Evolutionary conservation across 768 basidiomycete genomes (phyloP).

Genomic region (Russula emetica): DNA sequence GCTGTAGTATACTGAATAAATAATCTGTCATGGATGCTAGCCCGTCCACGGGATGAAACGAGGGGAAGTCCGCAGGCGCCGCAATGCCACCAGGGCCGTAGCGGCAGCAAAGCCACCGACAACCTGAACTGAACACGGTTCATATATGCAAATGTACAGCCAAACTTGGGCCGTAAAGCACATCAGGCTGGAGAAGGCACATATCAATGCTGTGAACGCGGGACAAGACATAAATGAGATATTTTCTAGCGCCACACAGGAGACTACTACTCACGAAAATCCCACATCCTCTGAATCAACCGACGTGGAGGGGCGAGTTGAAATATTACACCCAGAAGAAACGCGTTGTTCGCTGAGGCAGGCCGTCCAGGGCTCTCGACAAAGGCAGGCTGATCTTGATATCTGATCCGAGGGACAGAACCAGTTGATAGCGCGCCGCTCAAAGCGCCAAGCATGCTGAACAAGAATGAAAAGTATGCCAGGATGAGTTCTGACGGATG

Average conservation of each 20-base stretch:
- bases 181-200: neutral
- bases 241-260: neutral
- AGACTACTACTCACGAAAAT: slow-evolving; percentile 1
- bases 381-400: neutral
- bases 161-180: slow-evolving; percentile 7
- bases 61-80: slow-evolving; percentile 9
- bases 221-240: neutral
- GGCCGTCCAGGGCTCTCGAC: neutral
- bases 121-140: slow-evolving; percentile 3
- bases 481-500: slow-evolving; percentile 5
- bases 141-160: slow-evolving; percentile 9
- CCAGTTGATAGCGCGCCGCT: neutral
- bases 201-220: neutral
- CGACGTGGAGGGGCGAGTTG: neutral
- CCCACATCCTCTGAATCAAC: neutral
- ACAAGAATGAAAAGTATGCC: slow-evolving; percentile 13
- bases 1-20: slow-evolving; percentile 3
- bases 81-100: neutral
- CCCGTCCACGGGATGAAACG: neutral
- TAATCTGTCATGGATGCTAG: neutral
- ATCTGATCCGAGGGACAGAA: neutral
- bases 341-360: neutral
- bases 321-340: neutral
- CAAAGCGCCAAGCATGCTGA: slow-evolving; percentile 19
- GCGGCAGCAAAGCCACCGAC: neutral